These are phyloP conservation scores for Echinosophora koreensis DNA, from an alignment of 306 rosid genomes.

Conservation along the genomic window DNA sequence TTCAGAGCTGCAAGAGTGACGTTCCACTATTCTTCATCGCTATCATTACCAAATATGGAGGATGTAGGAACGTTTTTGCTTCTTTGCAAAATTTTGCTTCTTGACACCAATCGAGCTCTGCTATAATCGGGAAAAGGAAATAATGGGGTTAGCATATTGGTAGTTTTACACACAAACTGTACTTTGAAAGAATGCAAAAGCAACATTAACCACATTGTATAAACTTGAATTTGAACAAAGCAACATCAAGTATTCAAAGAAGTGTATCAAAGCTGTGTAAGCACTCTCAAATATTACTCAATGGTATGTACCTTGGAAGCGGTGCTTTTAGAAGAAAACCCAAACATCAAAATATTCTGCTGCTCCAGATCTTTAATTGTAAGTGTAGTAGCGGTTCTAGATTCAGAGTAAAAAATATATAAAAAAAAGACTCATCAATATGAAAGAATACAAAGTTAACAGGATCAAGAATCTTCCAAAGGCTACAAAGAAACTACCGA, in stretches of 20 bases:
- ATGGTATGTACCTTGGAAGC: slow-evolving; percentile 64
- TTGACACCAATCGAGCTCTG: slow-evolving; percentile 66
- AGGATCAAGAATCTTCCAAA: no score
- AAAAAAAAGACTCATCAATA: no score
- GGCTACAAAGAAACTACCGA: no score
- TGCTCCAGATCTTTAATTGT: slow-evolving; percentile 88
- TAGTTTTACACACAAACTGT: background rate
- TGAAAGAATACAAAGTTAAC: no score
- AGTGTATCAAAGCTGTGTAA: background rate
- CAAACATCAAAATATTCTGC: slow-evolving; percentile 87
- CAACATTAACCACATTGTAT: background rate
- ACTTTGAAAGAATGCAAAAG: background rate
- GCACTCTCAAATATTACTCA: slow-evolving; percentile 18
- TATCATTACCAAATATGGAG: slow-evolving; percentile 72
- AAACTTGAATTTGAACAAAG: slow-evolving; percentile 29
- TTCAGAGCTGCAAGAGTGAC: slow-evolving; percentile 25
- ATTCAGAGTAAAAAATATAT: slow-evolving; percentile 63
- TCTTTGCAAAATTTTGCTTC: slow-evolving; percentile 72
- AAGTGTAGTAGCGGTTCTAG: slow-evolving; percentile 70
- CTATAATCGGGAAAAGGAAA: background rate
- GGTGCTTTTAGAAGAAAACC: slow-evolving; percentile 87
- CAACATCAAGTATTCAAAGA: background rate
- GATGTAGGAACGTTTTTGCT: slow-evolving; percentile 61
- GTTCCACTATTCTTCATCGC: slow-evolving; percentile 68
- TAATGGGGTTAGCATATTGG: background rate